Evolutionary conservation across 768 basidiomycete species (phyloP).

Genomic region (Pulveroboletus sp.): DNA sequence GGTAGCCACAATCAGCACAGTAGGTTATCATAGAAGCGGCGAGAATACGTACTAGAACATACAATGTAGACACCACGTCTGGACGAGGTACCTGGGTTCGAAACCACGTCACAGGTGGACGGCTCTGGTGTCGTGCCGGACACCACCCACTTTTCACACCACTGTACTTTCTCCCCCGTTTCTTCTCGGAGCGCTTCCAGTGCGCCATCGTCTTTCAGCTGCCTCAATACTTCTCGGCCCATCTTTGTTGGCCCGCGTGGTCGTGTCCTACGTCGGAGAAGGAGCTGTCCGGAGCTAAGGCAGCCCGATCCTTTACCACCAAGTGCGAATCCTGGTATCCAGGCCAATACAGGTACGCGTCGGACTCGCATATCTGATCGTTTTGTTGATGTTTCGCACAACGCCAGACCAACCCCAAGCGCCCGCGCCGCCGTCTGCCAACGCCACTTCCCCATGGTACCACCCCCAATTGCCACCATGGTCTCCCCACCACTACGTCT

Average conservation of each 20-base stretch:
- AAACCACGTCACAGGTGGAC: not conserved
- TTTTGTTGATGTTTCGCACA: constrained; percentile 5
- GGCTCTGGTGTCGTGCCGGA: constrained; percentile 5
- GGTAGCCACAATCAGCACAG: too few species aligned
- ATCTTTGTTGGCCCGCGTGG: constrained; percentile 15
- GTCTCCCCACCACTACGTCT: constrained; percentile 20
- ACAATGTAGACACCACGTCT: too few species aligned
- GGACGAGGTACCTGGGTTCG: constrained; percentile 19
- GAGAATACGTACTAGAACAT: too few species aligned
- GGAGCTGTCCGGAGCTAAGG: constrained; percentile 2
- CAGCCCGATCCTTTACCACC: constrained; percentile 14
- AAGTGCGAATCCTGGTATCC: constrained; percentile 21
- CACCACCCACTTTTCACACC: constrained; percentile 7
- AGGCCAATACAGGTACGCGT: constrained; percentile 15
- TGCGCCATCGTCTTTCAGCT: not conserved
- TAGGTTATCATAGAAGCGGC: too few species aligned
- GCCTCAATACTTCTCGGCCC: constrained; percentile 6
- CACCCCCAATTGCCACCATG: constrained; percentile 10
- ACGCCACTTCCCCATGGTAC: constrained; percentile 2
- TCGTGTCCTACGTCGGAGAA: constrained; percentile 6
- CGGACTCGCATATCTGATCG: not conserved
- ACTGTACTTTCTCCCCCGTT: constrained; percentile 20
- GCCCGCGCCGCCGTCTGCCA: not conserved
- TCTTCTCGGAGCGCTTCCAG: constrained; percentile 8
- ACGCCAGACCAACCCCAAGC: constrained; percentile 4